Conservation (phyloP, 176 grass and related monocot species). For the Carex littledalei region DNA sequence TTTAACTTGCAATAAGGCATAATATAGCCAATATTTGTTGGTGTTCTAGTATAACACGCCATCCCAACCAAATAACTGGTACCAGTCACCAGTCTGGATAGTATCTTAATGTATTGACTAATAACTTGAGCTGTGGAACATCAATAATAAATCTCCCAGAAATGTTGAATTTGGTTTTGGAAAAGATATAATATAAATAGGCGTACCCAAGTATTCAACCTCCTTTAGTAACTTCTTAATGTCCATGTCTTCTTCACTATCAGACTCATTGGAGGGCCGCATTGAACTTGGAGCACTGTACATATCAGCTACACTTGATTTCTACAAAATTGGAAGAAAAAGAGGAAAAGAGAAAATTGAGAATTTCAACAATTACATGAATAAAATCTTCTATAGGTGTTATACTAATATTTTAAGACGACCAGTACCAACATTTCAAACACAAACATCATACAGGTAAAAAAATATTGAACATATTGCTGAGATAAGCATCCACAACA, state of each 20-base stretch:
- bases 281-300: constrained; percentile 40
- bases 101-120: neutral
- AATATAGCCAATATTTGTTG: neutral
- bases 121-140: neutral
- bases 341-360: neutral
- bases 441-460: neutral
- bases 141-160: neutral
- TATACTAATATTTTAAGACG: neutral
- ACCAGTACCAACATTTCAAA: neutral
- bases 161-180: neutral
- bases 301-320: constrained; percentile 70
- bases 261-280: constrained; percentile 34
- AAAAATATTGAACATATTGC: neutral
- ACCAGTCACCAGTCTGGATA: neutral
- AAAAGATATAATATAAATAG: neutral
- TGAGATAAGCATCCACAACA: neutral
- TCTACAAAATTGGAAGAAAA: constrained; percentile 29
- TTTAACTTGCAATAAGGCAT: neutral
- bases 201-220: constrained; percentile 75
- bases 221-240: constrained; percentile 72
- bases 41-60: neutral
- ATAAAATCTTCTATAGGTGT: neutral
- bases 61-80: neutral
- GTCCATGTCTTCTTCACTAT: constrained; percentile 70
- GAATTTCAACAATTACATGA: neutral